Evolutionary conservation across 768 basidiomycete species (phyloP), one percentile per base, ranked within the genome.

Genomic region (Termitomyces eurrhizus): DNA sequence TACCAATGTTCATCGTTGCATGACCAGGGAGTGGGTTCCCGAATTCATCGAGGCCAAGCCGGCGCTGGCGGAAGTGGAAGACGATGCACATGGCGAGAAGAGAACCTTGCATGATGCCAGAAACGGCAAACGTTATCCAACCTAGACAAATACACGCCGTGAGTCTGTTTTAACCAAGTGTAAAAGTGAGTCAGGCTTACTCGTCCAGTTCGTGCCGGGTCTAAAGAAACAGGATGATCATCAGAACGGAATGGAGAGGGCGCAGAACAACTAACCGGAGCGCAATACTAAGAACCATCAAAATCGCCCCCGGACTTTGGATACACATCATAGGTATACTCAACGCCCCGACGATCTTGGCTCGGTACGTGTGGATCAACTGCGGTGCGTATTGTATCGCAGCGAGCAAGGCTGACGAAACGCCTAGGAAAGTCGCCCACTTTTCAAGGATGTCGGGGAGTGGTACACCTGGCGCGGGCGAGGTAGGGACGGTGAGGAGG

Each of bases 241-340:
- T 53, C 41, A 61, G 52, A 45, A 49, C 7, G 26, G 36, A 29
- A 48, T 16, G 36, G 42, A 57, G 51, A 32, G 51, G 57, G 45
- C 11, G 4, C 24, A 18, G 32, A 42, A 29, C 13, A 8, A 66
- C 78, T 18, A 59, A 87, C 83, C 86, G 77, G 29, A 92, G 74
- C 7, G 88, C 90, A 59, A 94, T 91, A 63, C 87, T 91, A 4
- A 88, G 63, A 7, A 92, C 89, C 88, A 98, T 95, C n/a, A 92
- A 69, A 3, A 92, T 76, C 1, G 91, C 89, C 4, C 95, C 95
- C 3, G 95, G 95, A 13, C 86, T 93, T 73, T 98, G 96, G 16
- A 99, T 92, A 52, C 85, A 75, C 96, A 99, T 98, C 86, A 93
- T 98, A 1, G 90, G 89, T 59, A 99, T 91, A 68, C 93, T 95